A percentile compares a stretch with the other conserved stretches of the same genome.
phyloP scores from a whole-genome alignment of 768 basidiomycete genomes.

The Naganishia vaughanmartiniae region DNA sequence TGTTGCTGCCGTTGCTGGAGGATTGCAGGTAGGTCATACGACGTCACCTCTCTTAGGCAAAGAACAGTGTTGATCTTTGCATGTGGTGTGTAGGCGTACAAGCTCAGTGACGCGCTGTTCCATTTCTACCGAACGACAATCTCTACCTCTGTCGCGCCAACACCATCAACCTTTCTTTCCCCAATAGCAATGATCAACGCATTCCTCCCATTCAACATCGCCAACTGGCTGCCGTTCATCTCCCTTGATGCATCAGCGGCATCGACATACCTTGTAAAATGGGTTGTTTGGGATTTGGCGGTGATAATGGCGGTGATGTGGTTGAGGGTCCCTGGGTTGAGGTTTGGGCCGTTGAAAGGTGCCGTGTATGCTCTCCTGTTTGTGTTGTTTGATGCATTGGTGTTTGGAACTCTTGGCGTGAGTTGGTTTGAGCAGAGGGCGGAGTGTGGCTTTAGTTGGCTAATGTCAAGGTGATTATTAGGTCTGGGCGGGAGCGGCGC shows the following conservation, averaged over 20 bases:
- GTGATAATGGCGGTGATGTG: conserved; percentile 14
- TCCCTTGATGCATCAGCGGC: conserved; percentile 9
- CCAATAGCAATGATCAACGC: conserved; percentile 21
- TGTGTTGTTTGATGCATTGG: conserved; percentile 18
- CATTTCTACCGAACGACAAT: conserved; percentile 20
- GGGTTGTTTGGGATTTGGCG: conserved; percentile 26
- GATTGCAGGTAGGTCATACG: conserved; percentile 15
- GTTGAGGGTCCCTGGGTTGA: conserved; percentile 6
- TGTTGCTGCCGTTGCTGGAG: conserved; percentile 22
- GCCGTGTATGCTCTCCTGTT: conserved; percentile 11
- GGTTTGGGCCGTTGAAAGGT: conserved; percentile 8
- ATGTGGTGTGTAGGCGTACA: conserved; percentile 20
- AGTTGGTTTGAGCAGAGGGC: not conserved
- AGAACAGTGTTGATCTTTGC: not conserved
- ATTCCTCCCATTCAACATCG: conserved; percentile 16
- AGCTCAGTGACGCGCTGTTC: conserved; percentile 28
- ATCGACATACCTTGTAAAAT: conserved; percentile 27
- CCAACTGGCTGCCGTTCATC: conserved; percentile 25
- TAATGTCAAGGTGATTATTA: not conserved
- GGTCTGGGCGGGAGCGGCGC: conserved; percentile 19
- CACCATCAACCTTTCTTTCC: conserved; percentile 16
- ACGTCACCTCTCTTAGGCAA: not conserved
- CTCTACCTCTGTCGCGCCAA: conserved; percentile 16
- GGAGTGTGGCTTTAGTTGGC: too few relatives aligned
- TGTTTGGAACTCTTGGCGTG: conserved; percentile 26